A percentile compares a stretch with the other conserved stretches of the same genome.
phyloP scores from a whole-genome alignment of 2,329 filamentous ascomycete genomes.

The Paecilomyces sp. region DNA sequence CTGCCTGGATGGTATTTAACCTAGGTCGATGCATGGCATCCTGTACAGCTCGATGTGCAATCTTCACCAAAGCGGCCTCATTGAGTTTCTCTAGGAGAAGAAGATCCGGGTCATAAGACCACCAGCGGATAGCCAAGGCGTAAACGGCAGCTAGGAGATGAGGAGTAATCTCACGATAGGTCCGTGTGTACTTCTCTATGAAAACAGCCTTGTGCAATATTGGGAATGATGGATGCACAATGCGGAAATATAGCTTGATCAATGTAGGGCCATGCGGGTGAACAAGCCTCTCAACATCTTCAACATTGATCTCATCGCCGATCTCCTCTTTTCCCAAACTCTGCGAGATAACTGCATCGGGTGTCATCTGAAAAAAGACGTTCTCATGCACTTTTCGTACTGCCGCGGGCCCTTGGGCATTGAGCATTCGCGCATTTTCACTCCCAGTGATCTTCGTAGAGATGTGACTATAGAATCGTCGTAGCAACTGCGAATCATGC shows the following conservation, averaged over 20 bases:
- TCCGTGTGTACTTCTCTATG: constrained; percentile 67
- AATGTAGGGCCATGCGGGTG: constrained; percentile 68
- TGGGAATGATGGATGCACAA: constrained; percentile 74
- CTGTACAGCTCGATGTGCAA: constrained; percentile 39
- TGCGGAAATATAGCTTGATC: constrained; percentile 73
- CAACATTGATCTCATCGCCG: constrained; percentile 3
- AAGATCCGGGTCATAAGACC: constrained; percentile 51
- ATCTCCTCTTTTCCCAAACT: constrained; percentile 1
- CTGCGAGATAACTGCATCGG: constrained; percentile 2
- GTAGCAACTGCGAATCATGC: constrained; percentile 2
- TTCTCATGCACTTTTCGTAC: constrained; percentile 3
- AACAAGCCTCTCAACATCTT: constrained; percentile 60
- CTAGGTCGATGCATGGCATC: constrained; percentile 48
- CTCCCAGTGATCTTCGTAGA: neutral
- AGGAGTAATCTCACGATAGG: constrained; percentile 67
- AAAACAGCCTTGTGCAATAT: constrained; percentile 78
- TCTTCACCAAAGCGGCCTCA: constrained; percentile 23
- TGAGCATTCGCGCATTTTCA: neutral
- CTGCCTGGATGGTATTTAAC: constrained; percentile 50
- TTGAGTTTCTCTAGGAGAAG: constrained; percentile 14
- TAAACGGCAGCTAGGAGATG: constrained; percentile 69
- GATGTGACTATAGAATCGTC: neutral
- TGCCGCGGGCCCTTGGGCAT: neutral
- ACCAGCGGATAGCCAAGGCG: constrained; percentile 75
- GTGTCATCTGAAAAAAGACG: constrained; percentile 4